phyloP scores from a whole-genome alignment of 1,284 basidiomycete genomes.

The Phellopilus nigrolimitatus region DNA sequence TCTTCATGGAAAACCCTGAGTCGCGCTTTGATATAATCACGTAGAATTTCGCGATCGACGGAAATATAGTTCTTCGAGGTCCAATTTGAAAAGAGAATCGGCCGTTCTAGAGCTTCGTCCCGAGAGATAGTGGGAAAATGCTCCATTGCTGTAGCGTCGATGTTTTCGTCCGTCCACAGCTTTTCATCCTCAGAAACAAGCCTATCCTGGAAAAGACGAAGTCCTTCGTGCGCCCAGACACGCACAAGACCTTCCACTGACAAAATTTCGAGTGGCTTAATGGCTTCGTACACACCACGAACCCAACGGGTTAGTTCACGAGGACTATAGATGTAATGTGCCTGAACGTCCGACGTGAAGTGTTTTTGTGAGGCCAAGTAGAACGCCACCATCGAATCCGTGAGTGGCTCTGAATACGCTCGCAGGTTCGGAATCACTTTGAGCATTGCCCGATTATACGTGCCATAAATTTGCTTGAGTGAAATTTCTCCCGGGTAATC shows the following conservation, averaged over 20 bases:
- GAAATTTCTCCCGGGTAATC: slow-evolving; percentile 98
- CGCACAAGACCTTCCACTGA: slow-evolving; percentile 93
- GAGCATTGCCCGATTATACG: slow-evolving; percentile 95
- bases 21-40: slow-evolving; percentile 96
- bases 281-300: slow-evolving; percentile 95
- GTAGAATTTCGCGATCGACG: slow-evolving; percentile 88
- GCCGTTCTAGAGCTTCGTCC: slow-evolving; percentile 78
- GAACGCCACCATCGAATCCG: slow-evolving; percentile 96
- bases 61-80: slow-evolving; percentile 97
- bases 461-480: slow-evolving; percentile 97
- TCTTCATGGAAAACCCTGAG: slow-evolving; percentile 96
- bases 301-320: slow-evolving; percentile 99
- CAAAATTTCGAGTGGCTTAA: slow-evolving; percentile 87
- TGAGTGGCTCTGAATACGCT: slow-evolving; percentile 91
- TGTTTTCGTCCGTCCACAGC: slow-evolving; percentile 91
- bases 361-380: slow-evolving; percentile 91
- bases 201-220: slow-evolving; percentile 97
- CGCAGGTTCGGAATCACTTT: slow-evolving; percentile 94
- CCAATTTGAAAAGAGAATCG: slow-evolving; percentile 99
- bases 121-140: slow-evolving; percentile 92
- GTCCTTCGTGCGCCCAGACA: slow-evolving; percentile 97
- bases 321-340: slow-evolving; percentile 98
- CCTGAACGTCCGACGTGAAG: slow-evolving; percentile 95
- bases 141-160: slow-evolving; percentile 79
- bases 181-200: slow-evolving; percentile 90